These are phyloP conservation scores for Hemisphaericaspora xylanilytica DNA, from an alignment of 1,139 yeast species.

Conservation along the genomic window DNA sequence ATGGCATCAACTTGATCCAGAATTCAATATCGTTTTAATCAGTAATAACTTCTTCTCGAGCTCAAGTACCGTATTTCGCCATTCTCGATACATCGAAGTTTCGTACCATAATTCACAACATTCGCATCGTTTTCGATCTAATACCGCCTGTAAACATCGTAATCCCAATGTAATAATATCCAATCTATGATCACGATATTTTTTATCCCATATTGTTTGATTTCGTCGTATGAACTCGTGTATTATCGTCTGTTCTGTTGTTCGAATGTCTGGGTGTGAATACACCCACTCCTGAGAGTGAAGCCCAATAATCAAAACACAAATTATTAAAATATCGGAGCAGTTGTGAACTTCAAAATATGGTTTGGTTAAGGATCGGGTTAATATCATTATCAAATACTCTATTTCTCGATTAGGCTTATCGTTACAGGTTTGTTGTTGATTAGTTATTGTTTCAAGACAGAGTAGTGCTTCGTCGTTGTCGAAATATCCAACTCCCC, in stretches of 20 bases:
- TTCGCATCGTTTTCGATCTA: not conserved
- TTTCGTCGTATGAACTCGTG: not conserved
- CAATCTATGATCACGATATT: not conserved
- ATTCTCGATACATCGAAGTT: not conserved
- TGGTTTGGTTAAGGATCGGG: not conserved
- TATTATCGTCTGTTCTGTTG: not conserved
- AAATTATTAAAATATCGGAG: not conserved
- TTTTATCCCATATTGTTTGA: not conserved
- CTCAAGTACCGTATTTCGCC: not conserved
- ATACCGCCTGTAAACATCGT: not conserved
- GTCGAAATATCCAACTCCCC: constrained; percentile 2
- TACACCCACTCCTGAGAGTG: not conserved
- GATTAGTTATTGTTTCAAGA: not conserved
- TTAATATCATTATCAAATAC: not conserved
- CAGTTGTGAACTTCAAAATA: not conserved
- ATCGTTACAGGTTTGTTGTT: too few relatives aligned
- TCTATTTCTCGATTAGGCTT: too few relatives aligned
- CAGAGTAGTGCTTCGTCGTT: not conserved
- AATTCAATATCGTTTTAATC: too few relatives aligned
- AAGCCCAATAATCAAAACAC: not conserved
- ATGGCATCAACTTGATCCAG: too few relatives aligned
- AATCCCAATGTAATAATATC: not conserved
- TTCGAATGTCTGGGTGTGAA: constrained; percentile 1
- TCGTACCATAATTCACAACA: constrained; percentile 1
- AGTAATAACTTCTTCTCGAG: not conserved